A percentile compares a stretch with the other conserved stretches of the same genome.
phyloP scores from a whole-genome alignment of 2,329 filamentous ascomycete genomes.

The Colletotrichum chrysophilum region DNA sequence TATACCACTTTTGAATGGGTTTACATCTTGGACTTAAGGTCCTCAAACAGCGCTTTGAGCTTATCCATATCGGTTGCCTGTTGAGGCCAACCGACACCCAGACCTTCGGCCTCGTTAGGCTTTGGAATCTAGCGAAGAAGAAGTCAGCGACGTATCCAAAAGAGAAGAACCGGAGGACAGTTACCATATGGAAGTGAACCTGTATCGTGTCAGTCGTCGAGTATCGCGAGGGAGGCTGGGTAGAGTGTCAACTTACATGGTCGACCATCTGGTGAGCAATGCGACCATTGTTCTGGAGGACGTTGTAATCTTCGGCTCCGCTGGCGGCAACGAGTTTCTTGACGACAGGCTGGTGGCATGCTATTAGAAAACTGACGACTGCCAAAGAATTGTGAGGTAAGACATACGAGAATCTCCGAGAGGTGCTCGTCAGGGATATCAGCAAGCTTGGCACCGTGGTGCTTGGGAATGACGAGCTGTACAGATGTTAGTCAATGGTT shows the following conservation, averaged over 20 bases:
- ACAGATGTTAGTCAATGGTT: neutral
- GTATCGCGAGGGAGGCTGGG: neutral
- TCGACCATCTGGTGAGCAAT: slow-evolving; percentile 92
- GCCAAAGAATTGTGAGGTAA: neutral
- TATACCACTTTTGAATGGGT: neutral
- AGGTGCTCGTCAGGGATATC: slow-evolving; percentile 94
- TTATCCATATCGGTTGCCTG: slow-evolving; percentile 80
- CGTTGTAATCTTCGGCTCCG: slow-evolving; percentile 84
- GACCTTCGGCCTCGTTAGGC: slow-evolving; percentile 81
- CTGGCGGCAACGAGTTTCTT: slow-evolving; percentile 85
- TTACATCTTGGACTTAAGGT: slow-evolving; percentile 90
- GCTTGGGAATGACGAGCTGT: slow-evolving; percentile 95
- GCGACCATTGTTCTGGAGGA: slow-evolving; percentile 94
- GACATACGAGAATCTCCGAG: slow-evolving; percentile 75
- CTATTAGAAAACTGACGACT: neutral
- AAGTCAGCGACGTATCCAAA: neutral
- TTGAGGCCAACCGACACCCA: slow-evolving; percentile 81
- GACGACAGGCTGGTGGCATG: slow-evolving; percentile 67
- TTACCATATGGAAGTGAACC: slow-evolving; percentile 94
- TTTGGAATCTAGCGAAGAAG: slow-evolving; percentile 79
- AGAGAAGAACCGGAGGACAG: neutral
- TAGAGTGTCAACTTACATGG: slow-evolving; percentile 68
- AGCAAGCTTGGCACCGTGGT: slow-evolving; percentile 87
- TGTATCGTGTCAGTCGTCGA: slow-evolving; percentile 34
- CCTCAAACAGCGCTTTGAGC: slow-evolving; percentile 79